Evolutionary conservation across 257 asterid species (phyloP), one percentile per base, ranked within the genome.

Genomic region (Fraxinus cuspidata): DNA sequence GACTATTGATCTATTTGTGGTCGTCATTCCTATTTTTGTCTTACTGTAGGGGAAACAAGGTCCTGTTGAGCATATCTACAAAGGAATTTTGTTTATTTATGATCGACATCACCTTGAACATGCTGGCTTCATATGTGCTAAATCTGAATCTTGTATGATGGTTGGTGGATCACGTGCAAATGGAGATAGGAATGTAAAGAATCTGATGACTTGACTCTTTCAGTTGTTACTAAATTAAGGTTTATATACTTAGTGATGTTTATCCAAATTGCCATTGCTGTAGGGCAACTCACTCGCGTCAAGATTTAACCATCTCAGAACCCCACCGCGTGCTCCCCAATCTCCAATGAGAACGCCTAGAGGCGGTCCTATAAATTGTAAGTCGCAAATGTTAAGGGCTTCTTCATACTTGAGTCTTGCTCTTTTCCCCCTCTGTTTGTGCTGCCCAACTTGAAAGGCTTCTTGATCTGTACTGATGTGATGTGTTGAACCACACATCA

Each of bases 91-190:
- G 79, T 96, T 96, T 81, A 82, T 96, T 66, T 89, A 87, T 82
- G 97, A 93, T 78, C 90, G 97, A 3, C 97, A 92, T 88, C 99
- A 93, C 86, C 97, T 90, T 13, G 99, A 96, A 90, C 99, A 96
- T 82, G 97, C 97, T 81, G 98, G 97, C 75, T 96, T 89, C 88
- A 92, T 96, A 70, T 96, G 98, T 73, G 98, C 91, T 72, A 96
- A 92, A 86, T 78, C 97, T n/a, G 92, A 91, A 73, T 89, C 90
- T 71, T 93, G 99, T 83, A 82, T 86, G 88, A 86, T 92, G 86
- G 90, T 96, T 84, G 99, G 99, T 82, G 99, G 99, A 78, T 89
- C 97, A 65, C 91, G 94, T 7, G 81, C 96, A 74, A 93, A 90
- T 80, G 89, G 91, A 71, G 93, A 95, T 75, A 86, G 92, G 79